phyloP scores from a whole-genome alignment of 225 moss, liverwort and hornwort genomes.

The Pseudisothecium myosuroides region DNA sequence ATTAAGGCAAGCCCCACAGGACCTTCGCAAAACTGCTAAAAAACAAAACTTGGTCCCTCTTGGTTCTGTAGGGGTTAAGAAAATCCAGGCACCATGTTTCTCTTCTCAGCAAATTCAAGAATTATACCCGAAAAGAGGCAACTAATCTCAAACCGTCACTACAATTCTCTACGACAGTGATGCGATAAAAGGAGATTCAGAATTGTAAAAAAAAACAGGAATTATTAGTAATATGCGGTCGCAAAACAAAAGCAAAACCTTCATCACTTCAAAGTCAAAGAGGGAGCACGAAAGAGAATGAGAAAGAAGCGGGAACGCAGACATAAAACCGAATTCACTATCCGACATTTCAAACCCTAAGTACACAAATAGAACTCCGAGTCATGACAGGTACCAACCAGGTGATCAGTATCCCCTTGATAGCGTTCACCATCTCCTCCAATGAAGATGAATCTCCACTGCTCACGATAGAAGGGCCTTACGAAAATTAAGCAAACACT shows the following conservation, averaged over 20 bases:
- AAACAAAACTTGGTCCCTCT: no score
- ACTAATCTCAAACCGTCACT: not conserved
- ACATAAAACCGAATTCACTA: not conserved
- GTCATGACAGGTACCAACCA: slow-evolving; percentile 17
- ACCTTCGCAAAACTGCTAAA: not conserved
- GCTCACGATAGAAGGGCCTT: not conserved
- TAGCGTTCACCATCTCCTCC: slow-evolving; percentile 54
- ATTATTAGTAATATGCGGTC: not conserved
- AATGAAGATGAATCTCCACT: not conserved
- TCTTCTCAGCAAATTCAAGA: not conserved
- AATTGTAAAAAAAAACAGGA: not conserved
- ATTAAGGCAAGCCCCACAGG: not conserved
- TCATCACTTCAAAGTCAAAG: not conserved
- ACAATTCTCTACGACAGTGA: not conserved
- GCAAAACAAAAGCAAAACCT: not conserved
- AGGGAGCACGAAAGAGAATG: not conserved
- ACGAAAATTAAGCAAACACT: not conserved
- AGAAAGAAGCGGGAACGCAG: not conserved
- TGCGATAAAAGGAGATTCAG: not conserved
- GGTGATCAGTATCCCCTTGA: slow-evolving; percentile 46
- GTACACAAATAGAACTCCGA: not conserved
- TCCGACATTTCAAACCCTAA: not conserved
- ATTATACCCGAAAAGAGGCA: not conserved
- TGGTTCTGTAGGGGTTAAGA: not conserved
- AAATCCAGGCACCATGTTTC: not conserved